Base-by-base conservation (phyloP, 257 asterid genomes). In the Echites panduratus region DNA sequence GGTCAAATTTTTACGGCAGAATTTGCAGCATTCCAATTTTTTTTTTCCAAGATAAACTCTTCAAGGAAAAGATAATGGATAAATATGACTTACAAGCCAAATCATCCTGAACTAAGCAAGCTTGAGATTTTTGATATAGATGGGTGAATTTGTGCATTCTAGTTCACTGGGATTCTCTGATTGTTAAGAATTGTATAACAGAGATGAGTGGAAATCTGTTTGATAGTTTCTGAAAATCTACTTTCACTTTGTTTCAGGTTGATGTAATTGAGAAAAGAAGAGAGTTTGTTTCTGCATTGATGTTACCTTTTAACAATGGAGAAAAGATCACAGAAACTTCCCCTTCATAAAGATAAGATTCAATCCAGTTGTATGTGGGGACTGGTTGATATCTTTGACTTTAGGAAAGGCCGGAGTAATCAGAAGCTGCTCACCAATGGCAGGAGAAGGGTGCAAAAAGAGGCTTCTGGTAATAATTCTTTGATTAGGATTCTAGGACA, bases 341-440 rank as follows among this genome's bases (percentile, higher is more conserved):
- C 70, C 70, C 77, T 74, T 74, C 27, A 67, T 66, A 77, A 54
- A 20, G 83, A 74, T 79, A 84, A 76, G 35, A 70, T 50, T 66
- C 89, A 81, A 61, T 40, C 84, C 76, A 89, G 81, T 75, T 85
- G 90, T 75, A 74, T 77, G 79, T 79, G 87, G 88, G 87, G 92
- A 27, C 73, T 86, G 80, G 78, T 85, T 41, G 81, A 79, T 43
- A 81, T 82, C 74, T 77, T 86, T 35, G 86, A 88, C 66, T 85
- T 89, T 64, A 73, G 85, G 64, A 82, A 79, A 22, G 83, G 76
- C 29, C 73, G 78, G 24, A 49, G 79, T 16, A 58, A 66, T 70
- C 88, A 65, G 54, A 85, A 81, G 75, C 73, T 74, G 74, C 79
- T 83, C 38, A 77, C 80, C 5, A 82, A 86, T n/a, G 89, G 87